A percentile compares a stretch with the other conserved stretches of the same genome.
These are phyloP conservation scores for Globisporangium apiculatum DNA, from an alignment of 352 stramenopile genomes.

Conservation along the genomic window DNA sequence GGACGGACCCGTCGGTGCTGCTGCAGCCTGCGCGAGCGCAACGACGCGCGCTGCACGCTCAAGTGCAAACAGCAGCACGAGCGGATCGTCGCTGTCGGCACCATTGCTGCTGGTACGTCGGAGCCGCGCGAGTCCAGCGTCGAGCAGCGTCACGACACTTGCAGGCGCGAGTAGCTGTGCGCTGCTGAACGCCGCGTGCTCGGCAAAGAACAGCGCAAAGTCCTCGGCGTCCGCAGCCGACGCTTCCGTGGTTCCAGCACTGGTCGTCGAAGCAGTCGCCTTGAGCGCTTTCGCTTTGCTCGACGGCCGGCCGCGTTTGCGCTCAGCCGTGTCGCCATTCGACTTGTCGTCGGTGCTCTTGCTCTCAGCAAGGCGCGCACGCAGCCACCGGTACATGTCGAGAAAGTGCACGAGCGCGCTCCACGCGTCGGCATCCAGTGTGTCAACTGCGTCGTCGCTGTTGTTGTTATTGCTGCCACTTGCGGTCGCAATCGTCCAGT, in stretches of 20 bases:
- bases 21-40: conserved; percentile 5
- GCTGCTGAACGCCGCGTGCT: conserved; percentile 14
- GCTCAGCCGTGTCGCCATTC: conserved; percentile 1
- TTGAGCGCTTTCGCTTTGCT: conserved; percentile 10
- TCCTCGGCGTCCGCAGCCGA: conserved; percentile 3
- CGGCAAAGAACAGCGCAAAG: conserved; percentile 12
- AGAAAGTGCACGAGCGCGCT: conserved; percentile 19
- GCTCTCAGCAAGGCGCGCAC: conserved; percentile 7
- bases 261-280: background rate
- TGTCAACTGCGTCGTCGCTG: no score
- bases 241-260: background rate
- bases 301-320: conserved; percentile 13
- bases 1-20: background rate
- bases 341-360: conserved; percentile 8
- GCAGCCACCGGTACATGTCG: conserved; percentile 30
- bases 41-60: conserved; percentile 10
- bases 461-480: background rate
- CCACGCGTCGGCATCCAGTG: conserved; percentile 16
- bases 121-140: conserved; percentile 10
- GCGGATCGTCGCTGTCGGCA: conserved; percentile 13
- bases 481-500: conserved; percentile 13
- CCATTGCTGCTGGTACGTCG: background rate
- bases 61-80: conserved; percentile 17
- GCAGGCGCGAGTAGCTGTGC: conserved; percentile 12
- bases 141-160: conserved; percentile 12